These are phyloP conservation scores for Clarireedia paspali DNA, from an alignment of 2,329 filamentous ascomycete species.

Conservation along the genomic window DNA sequence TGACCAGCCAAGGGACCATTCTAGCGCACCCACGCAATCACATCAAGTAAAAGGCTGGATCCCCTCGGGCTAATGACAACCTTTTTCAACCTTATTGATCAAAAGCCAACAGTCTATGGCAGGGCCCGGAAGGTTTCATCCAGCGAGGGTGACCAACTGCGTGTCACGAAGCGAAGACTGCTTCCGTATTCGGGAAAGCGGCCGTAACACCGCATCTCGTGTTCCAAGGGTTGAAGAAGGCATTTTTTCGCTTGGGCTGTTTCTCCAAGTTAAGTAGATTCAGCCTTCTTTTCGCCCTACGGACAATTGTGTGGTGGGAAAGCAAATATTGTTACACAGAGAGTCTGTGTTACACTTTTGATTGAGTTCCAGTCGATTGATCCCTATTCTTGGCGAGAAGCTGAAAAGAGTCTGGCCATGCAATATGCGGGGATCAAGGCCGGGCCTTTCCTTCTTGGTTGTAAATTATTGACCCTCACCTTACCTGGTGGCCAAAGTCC, in stretches of 20 bases:
- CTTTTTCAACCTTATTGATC: not conserved
- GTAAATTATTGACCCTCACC: too few species aligned
- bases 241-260: constrained; percentile 5
- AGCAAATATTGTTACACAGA: not conserved
- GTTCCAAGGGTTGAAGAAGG: not conserved
- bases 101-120: not conserved
- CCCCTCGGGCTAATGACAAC: not conserved
- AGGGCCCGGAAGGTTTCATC: not conserved
- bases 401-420: not conserved
- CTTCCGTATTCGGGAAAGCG: not conserved
- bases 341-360: not conserved
- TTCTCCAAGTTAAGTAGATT: not conserved
- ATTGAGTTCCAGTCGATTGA: not conserved
- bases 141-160: not conserved
- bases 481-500: not conserved
- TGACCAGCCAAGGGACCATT: not conserved
- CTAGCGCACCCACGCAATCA: not conserved
- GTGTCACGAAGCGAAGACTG: not conserved
- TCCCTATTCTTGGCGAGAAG: constrained; percentile 2
- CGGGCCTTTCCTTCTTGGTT: not conserved
- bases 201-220: not conserved
- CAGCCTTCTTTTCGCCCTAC: constrained; percentile 10
- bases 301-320: not conserved
- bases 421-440: not conserved
- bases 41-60: not conserved